Percentiles rank a stretch among this genome's conserved stretches.
phyloP scores from a whole-genome alignment of 2,329 filamentous ascomycete genomes.

The Lomentospora prolificans region DNA sequence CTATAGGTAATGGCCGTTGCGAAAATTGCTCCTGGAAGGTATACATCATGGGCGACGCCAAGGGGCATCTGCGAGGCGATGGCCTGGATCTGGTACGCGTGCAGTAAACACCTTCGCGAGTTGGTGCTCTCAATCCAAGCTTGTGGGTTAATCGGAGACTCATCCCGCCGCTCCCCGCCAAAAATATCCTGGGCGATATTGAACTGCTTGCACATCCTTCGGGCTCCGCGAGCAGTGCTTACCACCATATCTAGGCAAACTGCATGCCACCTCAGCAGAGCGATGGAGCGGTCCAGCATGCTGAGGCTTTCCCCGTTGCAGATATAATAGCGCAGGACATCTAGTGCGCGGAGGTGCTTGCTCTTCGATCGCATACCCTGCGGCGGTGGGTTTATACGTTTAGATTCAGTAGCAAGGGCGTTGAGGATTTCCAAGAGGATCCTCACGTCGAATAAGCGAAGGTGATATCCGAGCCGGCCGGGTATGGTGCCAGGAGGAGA shows the following conservation, averaged over 20 bases:
- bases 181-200: not conserved
- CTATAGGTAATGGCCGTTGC: constrained; percentile 34
- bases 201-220: not conserved
- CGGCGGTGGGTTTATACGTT: not conserved
- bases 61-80: not conserved
- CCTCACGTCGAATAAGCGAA: not conserved
- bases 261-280: not conserved
- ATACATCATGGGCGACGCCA: not conserved
- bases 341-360: not conserved
- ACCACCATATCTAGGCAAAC: not conserved
- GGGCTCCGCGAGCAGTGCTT: not conserved
- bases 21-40: not conserved
- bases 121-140: not conserved
- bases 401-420: not conserved
- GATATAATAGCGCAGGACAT: not conserved
- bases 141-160: not conserved
- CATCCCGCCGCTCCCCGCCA: not conserved
- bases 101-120: not conserved
- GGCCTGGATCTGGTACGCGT: not conserved
- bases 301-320: not conserved
- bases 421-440: not conserved
- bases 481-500: not conserved
- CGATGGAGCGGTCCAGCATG: not conserved
- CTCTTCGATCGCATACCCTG: not conserved
- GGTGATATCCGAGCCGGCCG: not conserved